A percentile compares a stretch with the other conserved stretches of the same genome.
phyloP scores from a whole-genome alignment of 106 monocot species.

The Gastrodia elata region DNA sequence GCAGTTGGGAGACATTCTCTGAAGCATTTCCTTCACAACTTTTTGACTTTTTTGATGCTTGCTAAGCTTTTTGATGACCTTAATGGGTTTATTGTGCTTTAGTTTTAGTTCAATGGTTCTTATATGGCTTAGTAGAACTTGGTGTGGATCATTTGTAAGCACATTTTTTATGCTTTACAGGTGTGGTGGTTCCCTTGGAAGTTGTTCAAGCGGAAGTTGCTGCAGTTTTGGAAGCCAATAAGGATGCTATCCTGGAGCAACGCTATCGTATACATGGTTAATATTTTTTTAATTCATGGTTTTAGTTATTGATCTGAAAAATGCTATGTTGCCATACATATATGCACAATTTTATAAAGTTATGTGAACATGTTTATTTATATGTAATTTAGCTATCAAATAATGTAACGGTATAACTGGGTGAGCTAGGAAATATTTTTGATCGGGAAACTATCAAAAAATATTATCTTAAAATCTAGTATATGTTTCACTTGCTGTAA shows the following conservation, averaged over 20 bases:
- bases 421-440: too few relatives aligned
- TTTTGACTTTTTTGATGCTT: not conserved
- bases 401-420: too few relatives aligned
- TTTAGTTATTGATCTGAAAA: not conserved
- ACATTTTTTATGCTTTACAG: constrained; percentile 22
- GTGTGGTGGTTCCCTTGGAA: constrained; percentile 83
- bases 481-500: too few relatives aligned
- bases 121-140: not conserved
- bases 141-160: not conserved
- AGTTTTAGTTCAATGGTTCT: not conserved
- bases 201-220: constrained; percentile 56
- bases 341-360: not conserved
- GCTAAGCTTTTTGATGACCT: not conserved
- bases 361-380: not conserved
- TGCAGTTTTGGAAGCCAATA: constrained; percentile 59
- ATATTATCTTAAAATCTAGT: too few relatives aligned
- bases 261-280: constrained; percentile 82
- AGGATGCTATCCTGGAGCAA: constrained; percentile 64
- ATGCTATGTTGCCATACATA: not conserved
- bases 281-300: not conserved
- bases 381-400: not conserved
- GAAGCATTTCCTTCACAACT: not conserved
- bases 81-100: not conserved
- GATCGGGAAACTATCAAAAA: too few relatives aligned
- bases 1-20: not conserved